Evolutionary conservation across 2,329 filamentous ascomycete genomes (phyloP).

Genomic region (Ceratocystis destructans): DNA sequence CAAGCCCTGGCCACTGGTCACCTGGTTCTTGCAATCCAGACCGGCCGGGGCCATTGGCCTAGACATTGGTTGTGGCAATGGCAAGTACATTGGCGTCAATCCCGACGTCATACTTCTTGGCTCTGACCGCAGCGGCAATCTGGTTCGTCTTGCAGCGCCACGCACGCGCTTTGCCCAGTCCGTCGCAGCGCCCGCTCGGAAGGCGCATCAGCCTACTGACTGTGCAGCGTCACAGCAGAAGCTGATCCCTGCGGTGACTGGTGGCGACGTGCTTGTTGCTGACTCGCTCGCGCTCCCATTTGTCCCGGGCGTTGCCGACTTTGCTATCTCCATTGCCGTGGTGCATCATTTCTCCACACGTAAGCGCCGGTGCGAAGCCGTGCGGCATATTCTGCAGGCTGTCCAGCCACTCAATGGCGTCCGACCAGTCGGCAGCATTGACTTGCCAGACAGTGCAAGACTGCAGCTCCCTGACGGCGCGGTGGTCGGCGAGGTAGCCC

Average conservation of each 20-base stretch:
- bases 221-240: conserved; percentile 17
- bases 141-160: conserved; percentile 64
- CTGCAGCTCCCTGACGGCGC: conserved; percentile 12
- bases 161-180: conserved; percentile 2
- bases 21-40: conserved; percentile 56
- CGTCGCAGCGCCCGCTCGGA: conserved; percentile 36
- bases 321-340: conserved; percentile 87
- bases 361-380: conserved; percentile 56
- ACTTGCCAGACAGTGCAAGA: conserved; percentile 22
- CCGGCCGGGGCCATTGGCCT: conserved; percentile 62
- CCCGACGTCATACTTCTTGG: conserved; percentile 63
- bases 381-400: conserved; percentile 55
- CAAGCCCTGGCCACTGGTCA: conserved; percentile 86
- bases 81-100: conserved; percentile 83
- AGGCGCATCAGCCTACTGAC: conserved; percentile 24
- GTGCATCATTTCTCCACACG: conserved; percentile 82
- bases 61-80: conserved; percentile 92
- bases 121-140: conserved; percentile 57
- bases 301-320: conserved; percentile 48
- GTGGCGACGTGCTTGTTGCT: conserved; percentile 60
- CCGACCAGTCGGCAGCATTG: background rate
- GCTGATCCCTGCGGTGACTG: conserved; percentile 22
- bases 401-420: conserved; percentile 30
- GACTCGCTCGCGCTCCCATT: conserved; percentile 79
- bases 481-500: conserved; percentile 27